Conservation (phyloP, 768 basidiomycete species). For the Artomyces pyxidatus region DNA sequence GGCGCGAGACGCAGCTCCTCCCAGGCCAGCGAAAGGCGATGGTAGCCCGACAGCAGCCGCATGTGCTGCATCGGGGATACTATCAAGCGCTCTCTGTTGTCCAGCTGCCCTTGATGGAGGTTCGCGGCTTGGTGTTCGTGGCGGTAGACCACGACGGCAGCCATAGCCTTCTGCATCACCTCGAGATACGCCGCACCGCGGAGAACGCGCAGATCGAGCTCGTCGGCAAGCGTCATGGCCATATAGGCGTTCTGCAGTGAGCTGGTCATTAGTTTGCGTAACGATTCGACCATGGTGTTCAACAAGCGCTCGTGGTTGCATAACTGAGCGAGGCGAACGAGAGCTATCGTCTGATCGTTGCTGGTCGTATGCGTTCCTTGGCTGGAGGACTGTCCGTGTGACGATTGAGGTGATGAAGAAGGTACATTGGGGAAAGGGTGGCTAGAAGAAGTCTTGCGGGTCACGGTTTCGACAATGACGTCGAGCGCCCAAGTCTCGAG, state of each 20-base stretch:
- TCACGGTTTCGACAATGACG: slow-evolving; percentile 61
- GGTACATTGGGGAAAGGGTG: not conserved
- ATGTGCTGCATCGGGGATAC: slow-evolving; percentile 53
- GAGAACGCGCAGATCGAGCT: slow-evolving; percentile 50
- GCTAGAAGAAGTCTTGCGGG: slow-evolving; percentile 47
- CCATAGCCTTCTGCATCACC: slow-evolving; percentile 67
- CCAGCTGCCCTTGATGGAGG: slow-evolving; percentile 17
- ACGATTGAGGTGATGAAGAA: slow-evolving; percentile 31
- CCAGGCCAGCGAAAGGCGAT: slow-evolving; percentile 60
- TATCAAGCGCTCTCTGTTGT: slow-evolving; percentile 39
- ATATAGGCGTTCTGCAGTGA: slow-evolving; percentile 64
- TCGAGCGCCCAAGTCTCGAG: slow-evolving; percentile 71
- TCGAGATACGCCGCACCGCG: slow-evolving; percentile 64
- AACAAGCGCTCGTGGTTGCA: slow-evolving; percentile 57
- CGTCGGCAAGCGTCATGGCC: slow-evolving; percentile 67
- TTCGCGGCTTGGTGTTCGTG: slow-evolving; percentile 10
- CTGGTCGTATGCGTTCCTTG: slow-evolving; percentile 23
- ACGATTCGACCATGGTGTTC: slow-evolving; percentile 47
- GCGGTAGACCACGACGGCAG: slow-evolving; percentile 28
- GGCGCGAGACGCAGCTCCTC: slow-evolving; percentile 51
- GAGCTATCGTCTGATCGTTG: slow-evolving; percentile 16
- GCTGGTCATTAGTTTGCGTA: slow-evolving; percentile 52
- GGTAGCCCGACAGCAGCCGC: slow-evolving; percentile 61
- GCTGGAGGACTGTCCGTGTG: slow-evolving; percentile 17
- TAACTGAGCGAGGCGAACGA: slow-evolving; percentile 59